phyloP scores from a whole-genome alignment of 176 grass and related monocot species.

The Oryza meyeriana region DNA sequence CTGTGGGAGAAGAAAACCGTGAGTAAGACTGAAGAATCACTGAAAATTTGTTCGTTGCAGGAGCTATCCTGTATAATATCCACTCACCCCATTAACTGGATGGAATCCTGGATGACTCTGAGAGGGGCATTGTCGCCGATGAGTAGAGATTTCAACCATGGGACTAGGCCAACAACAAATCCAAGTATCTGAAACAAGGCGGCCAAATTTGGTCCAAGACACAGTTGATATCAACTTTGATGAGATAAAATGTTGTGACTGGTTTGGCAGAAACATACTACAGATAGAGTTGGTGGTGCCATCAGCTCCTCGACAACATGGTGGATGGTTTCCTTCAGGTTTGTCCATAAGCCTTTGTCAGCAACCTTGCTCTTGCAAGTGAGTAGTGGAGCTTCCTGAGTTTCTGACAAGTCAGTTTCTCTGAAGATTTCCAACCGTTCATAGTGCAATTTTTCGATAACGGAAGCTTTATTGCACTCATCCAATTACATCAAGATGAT shows the following conservation, averaged over 20 bases:
- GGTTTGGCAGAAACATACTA: conserved; percentile 33
- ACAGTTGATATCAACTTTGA: not conserved
- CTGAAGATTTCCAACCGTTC: not conserved
- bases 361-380: conserved; percentile 28
- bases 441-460: too few species aligned
- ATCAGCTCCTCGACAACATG: conserved; percentile 66
- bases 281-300: conserved; percentile 71
- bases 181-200: conserved; percentile 49
- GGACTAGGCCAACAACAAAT: conserved; percentile 59
- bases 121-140: conserved; percentile 49
- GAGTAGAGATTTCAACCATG: conserved; percentile 65
- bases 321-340: conserved; percentile 44
- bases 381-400: conserved; percentile 60
- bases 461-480: too few species aligned
- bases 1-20: conserved; percentile 33
- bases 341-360: conserved; percentile 52
- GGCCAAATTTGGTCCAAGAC: not conserved
- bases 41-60: not conserved
- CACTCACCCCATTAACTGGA: conserved; percentile 62
- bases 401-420: conserved; percentile 7
- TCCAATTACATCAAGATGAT: too few species aligned
- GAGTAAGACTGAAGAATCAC: not conserved
- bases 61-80: too few species aligned
- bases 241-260: not conserved
- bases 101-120: conserved; percentile 58